Evolutionary conservation across 139 green algal genomes (phyloP).

Genomic region (Bryopsis sp.): DNA sequence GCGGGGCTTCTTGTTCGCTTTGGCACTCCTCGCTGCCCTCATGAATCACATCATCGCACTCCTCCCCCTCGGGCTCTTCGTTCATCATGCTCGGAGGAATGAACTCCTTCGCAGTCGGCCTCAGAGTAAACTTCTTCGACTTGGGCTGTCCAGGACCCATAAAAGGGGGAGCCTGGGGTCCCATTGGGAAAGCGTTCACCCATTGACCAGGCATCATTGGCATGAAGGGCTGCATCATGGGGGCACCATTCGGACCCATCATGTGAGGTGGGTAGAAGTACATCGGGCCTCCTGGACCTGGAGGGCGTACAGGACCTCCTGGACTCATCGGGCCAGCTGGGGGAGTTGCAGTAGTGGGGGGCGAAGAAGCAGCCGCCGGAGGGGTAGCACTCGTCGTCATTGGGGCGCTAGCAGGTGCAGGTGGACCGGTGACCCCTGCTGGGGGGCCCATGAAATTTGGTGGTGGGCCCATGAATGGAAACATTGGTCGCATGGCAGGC

Average conservation of each 20-base stretch:
- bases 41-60: too few species aligned
- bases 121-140: constrained; percentile 11
- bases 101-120: constrained; percentile 16
- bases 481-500: background rate
- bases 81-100: constrained; percentile 17
- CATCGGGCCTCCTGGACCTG: background rate
- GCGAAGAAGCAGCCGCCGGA: background rate
- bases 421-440: too few species aligned
- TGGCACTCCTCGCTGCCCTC: too few species aligned
- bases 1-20: too few species aligned
- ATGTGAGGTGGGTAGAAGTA: constrained; percentile 14
- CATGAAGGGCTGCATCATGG: constrained; percentile 4
- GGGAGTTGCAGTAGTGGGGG: background rate
- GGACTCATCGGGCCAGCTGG: too few species aligned
- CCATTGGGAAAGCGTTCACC: constrained; percentile 3
- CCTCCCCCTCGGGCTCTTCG: background rate
- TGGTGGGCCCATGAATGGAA: background rate
- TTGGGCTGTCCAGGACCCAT: background rate
- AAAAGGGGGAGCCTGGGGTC: background rate
- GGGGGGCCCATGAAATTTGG: background rate
- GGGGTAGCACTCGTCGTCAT: background rate
- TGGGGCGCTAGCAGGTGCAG: background rate
- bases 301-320: background rate
- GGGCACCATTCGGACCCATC: constrained; percentile 8
- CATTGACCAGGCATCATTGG: constrained; percentile 15